Percentiles rank a stretch among this genome's conserved stretches.
Evolutionary conservation across 768 basidiomycete species (phyloP).

Genomic region (Artomyces pyxidatus): DNA sequence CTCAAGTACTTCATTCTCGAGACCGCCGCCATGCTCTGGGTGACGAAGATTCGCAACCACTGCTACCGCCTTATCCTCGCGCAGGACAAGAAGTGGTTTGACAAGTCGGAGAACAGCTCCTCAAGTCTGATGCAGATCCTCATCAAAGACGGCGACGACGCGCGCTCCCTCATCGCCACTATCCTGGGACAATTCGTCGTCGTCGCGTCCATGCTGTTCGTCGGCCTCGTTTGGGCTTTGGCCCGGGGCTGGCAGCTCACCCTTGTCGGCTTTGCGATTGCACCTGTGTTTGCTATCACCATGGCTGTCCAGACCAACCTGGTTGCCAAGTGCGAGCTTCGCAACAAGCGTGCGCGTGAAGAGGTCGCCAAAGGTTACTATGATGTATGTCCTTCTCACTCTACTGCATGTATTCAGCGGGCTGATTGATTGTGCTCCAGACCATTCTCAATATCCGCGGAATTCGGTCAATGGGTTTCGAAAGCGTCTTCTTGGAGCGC

Average conservation of each 20-base stretch:
- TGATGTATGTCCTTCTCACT: slow-evolving; percentile 47
- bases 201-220: slow-evolving; percentile 68
- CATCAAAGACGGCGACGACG: slow-evolving; percentile 88
- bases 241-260: slow-evolving; percentile 88
- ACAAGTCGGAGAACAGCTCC: slow-evolving; percentile 52
- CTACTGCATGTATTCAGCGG: not conserved
- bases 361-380: slow-evolving; percentile 80
- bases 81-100: slow-evolving; percentile 89
- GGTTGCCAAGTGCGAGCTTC: slow-evolving; percentile 59
- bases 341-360: slow-evolving; percentile 84
- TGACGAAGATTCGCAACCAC: slow-evolving; percentile 48
- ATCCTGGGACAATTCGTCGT: slow-evolving; percentile 68
- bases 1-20: slow-evolving; percentile 81
- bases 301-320: slow-evolving; percentile 73
- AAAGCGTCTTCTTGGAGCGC: slow-evolving; percentile 53
- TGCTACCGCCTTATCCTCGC: slow-evolving; percentile 53
- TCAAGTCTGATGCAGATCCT: slow-evolving; percentile 61
- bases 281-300: slow-evolving; percentile 68
- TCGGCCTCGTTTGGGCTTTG: slow-evolving; percentile 89
- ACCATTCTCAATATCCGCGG: slow-evolving; percentile 77
- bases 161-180: slow-evolving; percentile 63
- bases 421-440: slow-evolving; percentile 24
- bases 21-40: slow-evolving; percentile 65
- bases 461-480: slow-evolving; percentile 84
- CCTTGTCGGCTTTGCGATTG: slow-evolving; percentile 80